Conservation (phyloP, 805 yeast genomes). For the Debaryomyces castellii region DNA sequence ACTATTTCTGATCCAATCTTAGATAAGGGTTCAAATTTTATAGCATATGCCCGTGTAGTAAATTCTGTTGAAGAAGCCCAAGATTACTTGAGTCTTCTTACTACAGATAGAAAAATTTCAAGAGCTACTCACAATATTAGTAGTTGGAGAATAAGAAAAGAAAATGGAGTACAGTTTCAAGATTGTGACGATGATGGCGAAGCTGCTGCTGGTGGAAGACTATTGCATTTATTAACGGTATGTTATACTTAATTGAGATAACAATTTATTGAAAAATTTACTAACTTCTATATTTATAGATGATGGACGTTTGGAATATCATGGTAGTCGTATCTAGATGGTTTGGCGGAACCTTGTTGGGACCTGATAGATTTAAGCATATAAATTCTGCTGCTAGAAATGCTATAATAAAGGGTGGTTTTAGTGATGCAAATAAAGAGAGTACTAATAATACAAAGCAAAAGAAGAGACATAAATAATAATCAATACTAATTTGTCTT, state of each 20-base stretch:
- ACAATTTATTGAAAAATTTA: constrained; percentile 6
- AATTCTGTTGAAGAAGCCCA: constrained; percentile 67
- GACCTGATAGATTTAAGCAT: constrained; percentile 93
- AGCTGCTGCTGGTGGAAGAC: constrained; percentile 88
- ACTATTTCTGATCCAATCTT: constrained; percentile 67
- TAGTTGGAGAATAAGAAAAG: constrained; percentile 76
- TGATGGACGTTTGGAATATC: constrained; percentile 80
- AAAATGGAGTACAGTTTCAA: constrained; percentile 57
- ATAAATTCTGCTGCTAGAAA: constrained; percentile 87
- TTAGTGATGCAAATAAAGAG: constrained; percentile 25
- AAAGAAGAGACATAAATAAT: constrained; percentile 11
- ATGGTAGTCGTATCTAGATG: constrained; percentile 86
- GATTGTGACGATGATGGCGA: constrained; percentile 98
- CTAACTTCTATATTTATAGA: constrained; percentile 30
- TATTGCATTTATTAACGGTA: constrained; percentile 72
- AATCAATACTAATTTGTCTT: constrained; percentile 4
- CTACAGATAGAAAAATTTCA: constrained; percentile 63
- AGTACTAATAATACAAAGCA: constrained; percentile 15
- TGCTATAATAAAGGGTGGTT: constrained; percentile 68
- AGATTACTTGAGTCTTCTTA: constrained; percentile 48
- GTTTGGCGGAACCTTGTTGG: constrained; percentile 90
- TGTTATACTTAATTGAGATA: constrained; percentile 16
- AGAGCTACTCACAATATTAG: constrained; percentile 79
- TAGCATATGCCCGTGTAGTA: constrained; percentile 70
- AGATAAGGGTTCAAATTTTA: constrained; percentile 84